phyloP scores from a whole-genome alignment of 2,329 filamentous ascomycete genomes.

The Intubia oerlemansii region DNA sequence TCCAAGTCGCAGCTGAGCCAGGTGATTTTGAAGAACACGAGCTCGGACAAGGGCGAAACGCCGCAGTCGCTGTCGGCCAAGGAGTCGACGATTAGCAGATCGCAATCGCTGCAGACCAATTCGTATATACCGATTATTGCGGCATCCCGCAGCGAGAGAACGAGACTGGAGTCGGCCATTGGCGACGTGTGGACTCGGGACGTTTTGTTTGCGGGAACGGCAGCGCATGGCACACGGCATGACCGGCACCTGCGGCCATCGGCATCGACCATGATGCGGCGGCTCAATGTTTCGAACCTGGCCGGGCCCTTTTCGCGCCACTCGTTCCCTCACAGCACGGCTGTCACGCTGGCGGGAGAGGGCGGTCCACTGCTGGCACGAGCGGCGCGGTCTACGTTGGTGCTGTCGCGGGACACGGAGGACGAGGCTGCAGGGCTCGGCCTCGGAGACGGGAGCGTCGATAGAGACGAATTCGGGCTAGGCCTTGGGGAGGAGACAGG shows the following conservation, averaged over 20 bases:
- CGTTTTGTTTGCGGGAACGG: too few species aligned
- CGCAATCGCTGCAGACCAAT: constrained; percentile 55
- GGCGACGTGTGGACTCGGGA: constrained; percentile 72
- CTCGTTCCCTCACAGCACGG: constrained; percentile 32
- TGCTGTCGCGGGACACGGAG: too few species aligned
- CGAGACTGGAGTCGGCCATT: constrained; percentile 52
- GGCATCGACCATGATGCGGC: constrained; percentile 74
- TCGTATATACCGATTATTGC: constrained; percentile 46
- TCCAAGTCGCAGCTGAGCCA: constrained; percentile 47
- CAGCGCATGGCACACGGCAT: constrained; percentile 47
- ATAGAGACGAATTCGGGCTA: too few species aligned
- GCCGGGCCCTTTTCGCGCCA: constrained; percentile 55
- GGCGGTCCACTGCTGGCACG: too few species aligned
- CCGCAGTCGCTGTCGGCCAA: too few species aligned
- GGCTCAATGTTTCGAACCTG: constrained; percentile 65
- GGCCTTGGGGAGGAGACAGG: too few species aligned
- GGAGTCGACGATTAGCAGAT: constrained; percentile 33
- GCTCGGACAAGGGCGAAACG: constrained; percentile 26
- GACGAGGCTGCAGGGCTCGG: too few species aligned
- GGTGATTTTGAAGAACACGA: constrained; percentile 74
- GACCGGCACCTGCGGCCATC: constrained; percentile 47
- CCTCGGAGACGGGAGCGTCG: too few species aligned
- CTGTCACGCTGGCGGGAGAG: too few species aligned
- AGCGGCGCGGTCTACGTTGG: too few species aligned
- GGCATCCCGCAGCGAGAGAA: constrained; percentile 53